Conservation (phyloP, 2,329 filamentous ascomycete species). For the Tolypocladium cylindrosporum region DNA sequence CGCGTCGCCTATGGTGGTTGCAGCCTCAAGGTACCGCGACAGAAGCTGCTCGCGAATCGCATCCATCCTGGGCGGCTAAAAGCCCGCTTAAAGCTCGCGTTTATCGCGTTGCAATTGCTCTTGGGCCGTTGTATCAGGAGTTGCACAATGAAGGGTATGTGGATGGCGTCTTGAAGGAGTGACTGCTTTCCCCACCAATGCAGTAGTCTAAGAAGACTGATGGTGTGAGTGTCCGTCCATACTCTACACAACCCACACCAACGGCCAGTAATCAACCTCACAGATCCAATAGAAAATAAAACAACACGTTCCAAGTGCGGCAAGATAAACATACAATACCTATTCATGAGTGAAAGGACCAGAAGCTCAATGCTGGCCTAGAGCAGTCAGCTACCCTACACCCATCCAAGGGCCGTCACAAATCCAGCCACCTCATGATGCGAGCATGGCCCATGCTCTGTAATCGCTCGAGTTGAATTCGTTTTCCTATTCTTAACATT, state of each 20-base stretch:
- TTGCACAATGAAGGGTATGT: neutral
- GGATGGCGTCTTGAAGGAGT: neutral
- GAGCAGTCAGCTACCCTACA: neutral
- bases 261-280: neutral
- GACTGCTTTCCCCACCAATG: neutral
- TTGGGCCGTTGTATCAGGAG: neutral
- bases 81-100: neutral
- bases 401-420: neutral
- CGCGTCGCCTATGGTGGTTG: slow-evolving; percentile 7
- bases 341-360: neutral
- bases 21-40: slow-evolving; percentile 13
- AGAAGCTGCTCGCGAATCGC: slow-evolving; percentile 11
- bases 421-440: too few relatives aligned
- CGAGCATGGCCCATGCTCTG: neutral
- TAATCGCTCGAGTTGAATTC: neutral
- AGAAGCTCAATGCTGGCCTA: neutral
- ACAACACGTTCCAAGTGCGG: neutral
- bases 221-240: too few relatives aligned
- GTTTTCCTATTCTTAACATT: slow-evolving; percentile 37
- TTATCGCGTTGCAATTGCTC: too few relatives aligned
- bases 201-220: too few relatives aligned
- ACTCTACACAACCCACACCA: neutral
- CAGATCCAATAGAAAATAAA: neutral
- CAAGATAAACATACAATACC: too few relatives aligned
- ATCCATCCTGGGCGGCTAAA: slow-evolving; percentile 6